A percentile compares a stretch with the other conserved stretches of the same genome.
phyloP scores from a whole-genome alignment of 352 stramenopile species.

The Globisporangium nunn region DNA sequence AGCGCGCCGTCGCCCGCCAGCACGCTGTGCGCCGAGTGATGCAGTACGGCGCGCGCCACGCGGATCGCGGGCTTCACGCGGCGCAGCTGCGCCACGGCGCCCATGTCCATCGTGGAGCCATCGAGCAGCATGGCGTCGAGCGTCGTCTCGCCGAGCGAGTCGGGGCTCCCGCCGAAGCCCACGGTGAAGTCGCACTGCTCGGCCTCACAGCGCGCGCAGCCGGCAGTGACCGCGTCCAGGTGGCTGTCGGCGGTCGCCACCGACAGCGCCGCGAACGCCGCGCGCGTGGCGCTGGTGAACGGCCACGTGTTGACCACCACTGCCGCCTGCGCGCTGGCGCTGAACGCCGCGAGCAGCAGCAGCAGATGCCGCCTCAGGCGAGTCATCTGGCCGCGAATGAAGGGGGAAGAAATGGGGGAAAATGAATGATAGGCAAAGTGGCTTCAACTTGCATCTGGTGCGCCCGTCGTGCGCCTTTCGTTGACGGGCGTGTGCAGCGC shows the following conservation, averaged over 20 bases:
- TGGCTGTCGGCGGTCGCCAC: conserved; percentile 5
- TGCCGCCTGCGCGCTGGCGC: conserved; percentile 8
- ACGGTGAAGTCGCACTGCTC: conserved; percentile 88
- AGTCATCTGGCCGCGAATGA: background rate
- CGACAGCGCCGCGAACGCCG: conserved; percentile 45
- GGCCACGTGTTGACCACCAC: conserved; percentile 85
- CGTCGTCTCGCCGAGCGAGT: conserved; percentile 82
- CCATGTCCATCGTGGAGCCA: conserved; percentile 77
- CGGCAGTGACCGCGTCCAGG: conserved; percentile 58
- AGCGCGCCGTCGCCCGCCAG: conserved; percentile 82
- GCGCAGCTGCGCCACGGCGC: conserved; percentile 73
- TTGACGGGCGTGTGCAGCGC: too few species aligned
- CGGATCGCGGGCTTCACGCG: conserved; percentile 78
- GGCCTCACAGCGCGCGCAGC: conserved; percentile 75
- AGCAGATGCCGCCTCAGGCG: background rate
- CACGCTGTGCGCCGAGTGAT: conserved; percentile 86
- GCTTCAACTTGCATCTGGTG: too few species aligned
- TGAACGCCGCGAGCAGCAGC: background rate
- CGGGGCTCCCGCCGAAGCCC: conserved; percentile 83
- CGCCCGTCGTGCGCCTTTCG: too few species aligned
- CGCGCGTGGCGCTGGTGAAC: conserved; percentile 64
- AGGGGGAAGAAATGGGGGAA: background rate
- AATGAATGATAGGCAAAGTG: background rate
- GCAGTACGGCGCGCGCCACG: conserved; percentile 81
- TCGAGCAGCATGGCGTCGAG: conserved; percentile 91